Evolutionary conservation across 2,329 filamentous ascomycete genomes (phyloP).

Genomic region (Lecanicillium sp.): DNA sequence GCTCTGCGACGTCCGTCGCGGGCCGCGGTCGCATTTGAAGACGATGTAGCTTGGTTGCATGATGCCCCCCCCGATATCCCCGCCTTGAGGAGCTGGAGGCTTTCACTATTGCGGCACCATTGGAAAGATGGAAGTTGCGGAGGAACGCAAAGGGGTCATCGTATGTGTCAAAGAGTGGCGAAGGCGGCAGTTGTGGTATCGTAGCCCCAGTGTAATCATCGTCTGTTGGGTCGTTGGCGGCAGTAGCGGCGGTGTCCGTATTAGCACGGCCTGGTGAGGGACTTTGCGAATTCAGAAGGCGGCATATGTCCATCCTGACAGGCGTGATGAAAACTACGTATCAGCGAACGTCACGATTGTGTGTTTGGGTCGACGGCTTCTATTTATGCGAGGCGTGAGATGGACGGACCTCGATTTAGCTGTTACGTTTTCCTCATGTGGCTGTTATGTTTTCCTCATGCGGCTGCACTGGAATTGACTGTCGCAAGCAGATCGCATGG

Average conservation of each 20-base stretch:
- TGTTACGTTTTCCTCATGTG: too few species aligned
- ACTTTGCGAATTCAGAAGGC: constrained; percentile 1
- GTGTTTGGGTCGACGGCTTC: too few species aligned
- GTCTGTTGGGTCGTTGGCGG: constrained; percentile 5
- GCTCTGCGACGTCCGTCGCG: not conserved
- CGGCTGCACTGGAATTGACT: too few species aligned
- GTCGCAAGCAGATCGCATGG: too few species aligned
- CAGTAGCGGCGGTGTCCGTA: not conserved
- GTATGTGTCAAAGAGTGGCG: constrained; percentile 3
- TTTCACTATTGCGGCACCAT: constrained; percentile 4
- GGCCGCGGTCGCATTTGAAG: constrained; percentile 3
- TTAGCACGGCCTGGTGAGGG: constrained; percentile 4
- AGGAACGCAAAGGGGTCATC: constrained; percentile 5
- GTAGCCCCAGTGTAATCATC: constrained; percentile 3
- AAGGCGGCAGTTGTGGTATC: constrained; percentile 4
- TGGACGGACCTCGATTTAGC: too few species aligned
- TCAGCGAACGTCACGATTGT: too few species aligned
- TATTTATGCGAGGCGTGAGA: too few species aligned
- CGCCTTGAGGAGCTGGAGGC: constrained; percentile 3
- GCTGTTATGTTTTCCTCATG: too few species aligned
- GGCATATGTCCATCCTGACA: too few species aligned
- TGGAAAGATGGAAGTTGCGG: constrained; percentile 2
- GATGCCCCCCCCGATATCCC: constrained; percentile 4
- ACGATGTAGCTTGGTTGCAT: constrained; percentile 2
- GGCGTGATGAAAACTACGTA: too few species aligned